Conservation (phyloP, 108 stramenopile genomes). For the Pseudonitzschia multiseries region DNA sequence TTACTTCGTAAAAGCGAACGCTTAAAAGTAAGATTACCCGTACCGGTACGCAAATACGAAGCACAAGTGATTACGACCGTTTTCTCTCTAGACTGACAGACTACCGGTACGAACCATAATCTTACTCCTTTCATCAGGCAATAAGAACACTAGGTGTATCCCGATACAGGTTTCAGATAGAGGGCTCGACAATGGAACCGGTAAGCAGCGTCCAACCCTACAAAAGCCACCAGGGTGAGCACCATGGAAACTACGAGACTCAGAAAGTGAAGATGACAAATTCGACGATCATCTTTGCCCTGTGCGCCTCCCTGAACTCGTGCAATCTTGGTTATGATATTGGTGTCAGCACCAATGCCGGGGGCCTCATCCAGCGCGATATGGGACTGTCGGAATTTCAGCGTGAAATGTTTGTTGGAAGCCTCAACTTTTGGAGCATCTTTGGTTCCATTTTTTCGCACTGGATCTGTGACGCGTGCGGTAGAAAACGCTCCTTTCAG, state of each 20-base stretch:
- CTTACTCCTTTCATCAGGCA: too few relatives aligned
- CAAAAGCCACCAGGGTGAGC: slow-evolving; percentile 13
- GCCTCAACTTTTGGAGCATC: slow-evolving; percentile 73
- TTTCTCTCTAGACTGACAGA: too few relatives aligned
- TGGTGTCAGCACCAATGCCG: slow-evolving; percentile 49
- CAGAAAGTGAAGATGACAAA: slow-evolving; percentile 22
- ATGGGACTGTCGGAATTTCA: slow-evolving; percentile 54
- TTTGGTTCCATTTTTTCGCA: slow-evolving; percentile 63
- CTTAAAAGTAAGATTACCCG: too few relatives aligned
- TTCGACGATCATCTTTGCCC: slow-evolving; percentile 44
- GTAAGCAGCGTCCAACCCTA: background rate
- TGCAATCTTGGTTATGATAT: slow-evolving; percentile 77
- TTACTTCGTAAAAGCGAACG: too few relatives aligned
- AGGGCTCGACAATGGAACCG: background rate
- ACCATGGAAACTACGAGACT: slow-evolving; percentile 43
- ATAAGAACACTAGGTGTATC: too few relatives aligned
- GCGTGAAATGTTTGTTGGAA: slow-evolving; percentile 71
- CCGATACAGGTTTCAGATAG: too few relatives aligned
- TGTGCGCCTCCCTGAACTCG: slow-evolving; percentile 82
- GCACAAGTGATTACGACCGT: too few relatives aligned
- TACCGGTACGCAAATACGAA: too few relatives aligned
- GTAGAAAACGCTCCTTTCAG: slow-evolving; percentile 65
- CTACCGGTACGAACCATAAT: too few relatives aligned
- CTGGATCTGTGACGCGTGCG: slow-evolving; percentile 62
- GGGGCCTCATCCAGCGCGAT: slow-evolving; percentile 41